phyloP scores from a whole-genome alignment of 768 basidiomycete genomes.

The Boletellus sp. region DNA sequence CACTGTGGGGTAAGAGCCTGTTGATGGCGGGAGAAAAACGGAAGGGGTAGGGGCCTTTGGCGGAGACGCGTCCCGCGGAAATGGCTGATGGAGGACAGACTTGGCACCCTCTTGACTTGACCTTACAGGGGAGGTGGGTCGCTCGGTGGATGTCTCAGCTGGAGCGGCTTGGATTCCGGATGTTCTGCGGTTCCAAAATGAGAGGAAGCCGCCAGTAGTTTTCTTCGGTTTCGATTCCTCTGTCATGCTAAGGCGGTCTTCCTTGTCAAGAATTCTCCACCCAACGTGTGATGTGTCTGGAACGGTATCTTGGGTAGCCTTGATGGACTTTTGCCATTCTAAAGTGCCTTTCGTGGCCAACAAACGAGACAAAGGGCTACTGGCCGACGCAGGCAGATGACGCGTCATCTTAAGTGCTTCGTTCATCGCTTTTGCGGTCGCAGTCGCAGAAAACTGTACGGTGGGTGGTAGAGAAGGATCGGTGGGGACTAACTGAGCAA shows the following conservation, averaged over 20 bases:
- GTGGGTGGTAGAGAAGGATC: constrained; percentile 48
- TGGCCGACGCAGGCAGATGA: constrained; percentile 47
- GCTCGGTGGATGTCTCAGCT: constrained; percentile 18
- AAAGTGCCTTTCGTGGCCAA: constrained; percentile 67
- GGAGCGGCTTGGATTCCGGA: constrained; percentile 23
- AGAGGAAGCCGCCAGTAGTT: constrained; percentile 55
- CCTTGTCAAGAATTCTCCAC: constrained; percentile 67
- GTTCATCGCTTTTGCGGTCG: constrained; percentile 53
- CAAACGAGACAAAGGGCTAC: constrained; percentile 69
- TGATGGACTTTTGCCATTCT: constrained; percentile 72
- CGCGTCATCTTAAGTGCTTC: constrained; percentile 64
- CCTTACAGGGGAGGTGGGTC: constrained; percentile 23
- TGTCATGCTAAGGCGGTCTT: constrained; percentile 28
- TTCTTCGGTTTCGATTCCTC: constrained; percentile 49
- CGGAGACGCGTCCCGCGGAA: constrained; percentile 17
- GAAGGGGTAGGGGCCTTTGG: constrained; percentile 6
- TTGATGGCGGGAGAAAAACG: constrained; percentile 11
- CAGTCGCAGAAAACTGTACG: constrained; percentile 51
- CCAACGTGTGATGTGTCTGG: constrained; percentile 60
- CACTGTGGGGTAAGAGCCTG: constrained; percentile 3
- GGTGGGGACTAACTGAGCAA: constrained; percentile 47
- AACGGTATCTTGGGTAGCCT: constrained; percentile 44
- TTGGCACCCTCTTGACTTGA: constrained; percentile 31
- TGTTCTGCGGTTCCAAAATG: constrained; percentile 60
- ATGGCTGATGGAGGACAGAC: constrained; percentile 4